Base-by-base conservation (phyloP, 495 filamentous ascomycete species). In the Annulohypoxylon maeteangense region DNA sequence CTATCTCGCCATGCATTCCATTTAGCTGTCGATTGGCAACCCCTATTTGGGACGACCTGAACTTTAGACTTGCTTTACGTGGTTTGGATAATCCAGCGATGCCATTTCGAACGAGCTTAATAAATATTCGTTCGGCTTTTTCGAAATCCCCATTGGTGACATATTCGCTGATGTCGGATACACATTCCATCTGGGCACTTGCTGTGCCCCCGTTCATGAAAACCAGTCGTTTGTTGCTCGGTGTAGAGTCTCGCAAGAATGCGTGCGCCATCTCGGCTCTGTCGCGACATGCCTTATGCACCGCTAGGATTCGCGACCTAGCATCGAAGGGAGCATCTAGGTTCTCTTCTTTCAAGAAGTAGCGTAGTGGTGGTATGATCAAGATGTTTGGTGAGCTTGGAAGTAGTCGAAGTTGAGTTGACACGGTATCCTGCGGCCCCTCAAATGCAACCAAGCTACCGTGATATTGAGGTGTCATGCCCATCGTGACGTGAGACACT, bases 381-480 rank as follows among this genome's bases (percentile, higher is more conserved):
- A 86, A 63, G 10, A 87, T 83, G 32, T 85, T 82, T 1, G 78
- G 73, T 1, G 84, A 87, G 11, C 75, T 77, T 16, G 85, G 85
- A 5, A 87, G 78, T 16, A 87, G 77, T 57, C 80, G 80, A 32
- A 87, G 73, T 62, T 87, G 85, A 23, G 83, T 84, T 44, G 83
- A 79, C 23, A 87, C 78, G 51, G 79, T 66, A 32, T 86, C 83
- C 20, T 72, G 59, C 27, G 81, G 77, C 2, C 85, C 85, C 65
- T 87, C 85, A 56, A 87, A 78, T 59, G 85, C 85, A 47, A 87
- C 76, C 68, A 87, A 73, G 68, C 77, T 83, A 27, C 85, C 85
- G 29, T 77, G 66, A 36, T 78, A 72, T 36, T 69, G 67, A 45
- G 69, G 40, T 36, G 23, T 57, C 25, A 40, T 18, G 44, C 22